Evolutionary conservation across 2,329 filamentous ascomycete species (phyloP), one percentile per base, ranked within the genome.

Genomic region (Neoarthrinium moseri): DNA sequence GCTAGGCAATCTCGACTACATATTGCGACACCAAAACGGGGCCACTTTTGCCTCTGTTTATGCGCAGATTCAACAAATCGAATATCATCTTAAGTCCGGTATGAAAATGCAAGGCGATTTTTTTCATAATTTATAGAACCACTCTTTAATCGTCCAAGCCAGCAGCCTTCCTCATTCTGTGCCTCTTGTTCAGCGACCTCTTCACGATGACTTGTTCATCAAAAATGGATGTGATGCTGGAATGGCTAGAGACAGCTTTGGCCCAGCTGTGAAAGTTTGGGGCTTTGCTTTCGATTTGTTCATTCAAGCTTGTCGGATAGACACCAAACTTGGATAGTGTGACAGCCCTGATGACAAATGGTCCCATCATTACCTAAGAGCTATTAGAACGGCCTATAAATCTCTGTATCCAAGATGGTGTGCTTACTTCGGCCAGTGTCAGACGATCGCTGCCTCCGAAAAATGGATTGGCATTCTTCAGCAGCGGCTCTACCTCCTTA

Each of bases 221-320:
- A 10, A 50, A 50, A 24, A 50, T 23, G 20, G 44, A n/a, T 13
- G 40, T 42, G 17, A 50, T 33, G 33, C 35, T 50, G 23, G 48
- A 32, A 15, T 50, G 45, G 13, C 24, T 36, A 18, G 29, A 45
- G 10, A 50, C 45, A 21, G 47, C 47, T 18, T 22, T 41, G 11
- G 48, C 48, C 48, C 48, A 50, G 13, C 35, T 47, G 30, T 50
- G 41, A 35, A 50, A 50, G 27, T 50, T 45, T 35, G 48, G 48
- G 8, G 48, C 32, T 35, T 39, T 22, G 17, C 41, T 45, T 13
- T 34, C 40, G 17, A 47, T 45, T 12, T 27, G 35, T 18, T 38
- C 24, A 11, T 41, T 39, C 22, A 47, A 32, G 21, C 48, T 47
- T 0, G 29, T 23, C 15, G 48, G 48, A 20, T 47, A 47, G 18